Base-by-base conservation (phyloP, 179 eudicot species). In the Dionaea muscipula region DNA sequence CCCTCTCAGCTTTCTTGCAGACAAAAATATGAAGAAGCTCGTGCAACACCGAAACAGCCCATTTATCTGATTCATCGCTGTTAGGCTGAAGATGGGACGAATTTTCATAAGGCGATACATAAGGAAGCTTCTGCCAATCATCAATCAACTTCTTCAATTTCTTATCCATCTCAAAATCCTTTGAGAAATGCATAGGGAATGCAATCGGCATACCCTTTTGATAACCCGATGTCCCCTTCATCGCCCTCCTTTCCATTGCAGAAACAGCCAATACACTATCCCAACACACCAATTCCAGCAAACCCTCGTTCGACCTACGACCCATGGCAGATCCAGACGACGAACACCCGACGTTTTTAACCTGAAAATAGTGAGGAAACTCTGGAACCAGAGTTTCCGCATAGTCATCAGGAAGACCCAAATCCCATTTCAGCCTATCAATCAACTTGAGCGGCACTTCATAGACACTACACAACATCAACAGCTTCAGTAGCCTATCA, bases 101-200 rank as follows among this genome's bases (percentile, higher is more conserved):
- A 68, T 78, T 80, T 61, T 79, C 83, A 72, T 90, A 90, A 1
- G 97, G 97, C 4, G 95, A 86, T 47, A 81, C 23, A 47, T 79
- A 86, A 37, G 95, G 94, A 69, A 90, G 24, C 64, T 75, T 83
- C 36, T 90, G 94, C 97, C 95, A 90, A 21, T 75, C 85, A 68
- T 79, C 81, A 53, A 83, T 66, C 95, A 93, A 83, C 57, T 76
- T 81, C 77, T 78, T 79, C 59, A 83, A 58, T 67, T 63, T 78
- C 78, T 90, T 86, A 68, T 90, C 95, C 68, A 83, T 55, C 80
- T 78, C 90, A 58, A 86, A 81, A 39, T 81, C 94, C 28, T 66
- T 66, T 0, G 95, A 78, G 63, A 67, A 81, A 38, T 63, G 71
- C 74, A 79, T 38, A 58, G 70, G 73, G 52, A 86, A 90, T 24